Percentiles rank a stretch among this genome's conserved stretches.
Conservation (phyloP, 2,329 filamentous ascomycete species). For the Ceratocystis eucalypticola region DNA sequence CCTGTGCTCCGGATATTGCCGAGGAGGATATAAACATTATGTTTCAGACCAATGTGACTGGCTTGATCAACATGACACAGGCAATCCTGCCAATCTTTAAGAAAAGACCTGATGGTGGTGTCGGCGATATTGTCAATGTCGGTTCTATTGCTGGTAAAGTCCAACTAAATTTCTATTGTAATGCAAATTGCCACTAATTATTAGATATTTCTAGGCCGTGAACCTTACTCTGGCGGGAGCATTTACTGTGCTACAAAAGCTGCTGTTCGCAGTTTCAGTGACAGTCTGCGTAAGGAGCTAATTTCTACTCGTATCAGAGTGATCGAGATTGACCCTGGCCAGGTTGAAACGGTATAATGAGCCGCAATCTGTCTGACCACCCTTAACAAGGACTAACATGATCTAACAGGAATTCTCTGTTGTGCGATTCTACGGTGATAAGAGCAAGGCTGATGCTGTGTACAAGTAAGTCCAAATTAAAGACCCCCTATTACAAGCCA, state of each 20-base stretch:
- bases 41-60: constrained; percentile 88
- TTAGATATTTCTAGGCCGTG: constrained; percentile 38
- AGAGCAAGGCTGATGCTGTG: constrained; percentile 76
- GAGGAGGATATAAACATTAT: constrained; percentile 73
- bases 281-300: constrained; percentile 68
- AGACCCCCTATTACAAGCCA: background rate
- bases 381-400: constrained; percentile 12
- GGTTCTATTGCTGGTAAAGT: constrained; percentile 66
- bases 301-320: constrained; percentile 67
- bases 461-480: constrained; percentile 53
- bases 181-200: background rate
- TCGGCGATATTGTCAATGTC: constrained; percentile 89
- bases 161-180: background rate
- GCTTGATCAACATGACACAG: constrained; percentile 94
- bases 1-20: constrained; percentile 68
- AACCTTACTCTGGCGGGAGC: constrained; percentile 69
- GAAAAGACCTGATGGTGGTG: constrained; percentile 57
- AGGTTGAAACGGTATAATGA: constrained; percentile 66
- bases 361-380: background rate
- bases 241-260: constrained; percentile 94
- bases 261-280: constrained; percentile 72
- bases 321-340: constrained; percentile 81
- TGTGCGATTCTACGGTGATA: constrained; percentile 78
- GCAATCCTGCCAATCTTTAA: constrained; percentile 74
- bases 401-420: constrained; percentile 61